Percentiles rank a stretch among this genome's conserved stretches.
Evolutionary conservation across 2,329 filamentous ascomycete genomes (phyloP).

Genomic region (Apiospora sp.): DNA sequence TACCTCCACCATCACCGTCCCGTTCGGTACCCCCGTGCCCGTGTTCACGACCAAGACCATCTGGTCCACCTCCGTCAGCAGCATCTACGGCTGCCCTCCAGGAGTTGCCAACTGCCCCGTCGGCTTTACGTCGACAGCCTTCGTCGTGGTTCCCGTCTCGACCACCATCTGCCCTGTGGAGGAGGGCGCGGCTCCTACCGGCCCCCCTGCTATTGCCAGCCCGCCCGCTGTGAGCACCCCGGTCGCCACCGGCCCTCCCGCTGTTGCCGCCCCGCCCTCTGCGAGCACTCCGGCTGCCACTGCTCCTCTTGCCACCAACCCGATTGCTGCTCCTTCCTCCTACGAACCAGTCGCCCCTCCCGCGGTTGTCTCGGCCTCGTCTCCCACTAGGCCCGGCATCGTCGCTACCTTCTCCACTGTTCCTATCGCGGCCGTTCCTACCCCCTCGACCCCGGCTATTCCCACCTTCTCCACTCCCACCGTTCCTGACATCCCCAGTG

Average conservation of each 20-base stretch:
- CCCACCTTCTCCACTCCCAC: background rate
- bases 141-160: slow-evolving; percentile 17
- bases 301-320: background rate
- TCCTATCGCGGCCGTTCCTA: background rate
- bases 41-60: slow-evolving; percentile 3
- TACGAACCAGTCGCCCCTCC: background rate
- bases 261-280: background rate
- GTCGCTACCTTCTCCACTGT: background rate
- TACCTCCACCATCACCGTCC: background rate
- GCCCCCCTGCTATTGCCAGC: background rate
- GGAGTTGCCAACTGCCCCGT: slow-evolving; percentile 14
- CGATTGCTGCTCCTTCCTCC: background rate
- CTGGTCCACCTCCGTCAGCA: slow-evolving; percentile 14
- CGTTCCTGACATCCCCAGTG: background rate
- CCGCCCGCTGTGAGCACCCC: background rate
- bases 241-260: background rate
- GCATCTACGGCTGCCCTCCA: slow-evolving; percentile 1
- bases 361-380: background rate
- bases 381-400: background rate
- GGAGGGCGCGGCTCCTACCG: background rate
- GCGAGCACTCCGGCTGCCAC: background rate
- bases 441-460: background rate
- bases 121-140: slow-evolving; percentile 1
- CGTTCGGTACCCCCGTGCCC: background rate
- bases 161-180: slow-evolving; percentile 25